Conservation (phyloP, 2,329 filamentous ascomycete genomes). For the Grosmannia huntii region DNA sequence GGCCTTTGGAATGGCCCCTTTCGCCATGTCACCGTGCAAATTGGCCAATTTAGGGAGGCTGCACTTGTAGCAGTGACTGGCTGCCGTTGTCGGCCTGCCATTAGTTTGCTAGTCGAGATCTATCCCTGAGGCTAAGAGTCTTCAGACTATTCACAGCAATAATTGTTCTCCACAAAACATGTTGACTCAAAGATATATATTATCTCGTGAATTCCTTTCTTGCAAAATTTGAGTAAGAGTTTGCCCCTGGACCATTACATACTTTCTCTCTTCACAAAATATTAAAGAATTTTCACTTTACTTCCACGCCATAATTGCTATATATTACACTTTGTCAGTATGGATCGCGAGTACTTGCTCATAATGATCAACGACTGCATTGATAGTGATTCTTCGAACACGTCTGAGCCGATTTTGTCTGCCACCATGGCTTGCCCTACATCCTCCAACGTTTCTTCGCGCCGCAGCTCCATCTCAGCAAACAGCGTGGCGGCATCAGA, state of each 20-base stretch:
- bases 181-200: background rate
- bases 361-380: background rate
- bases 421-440: background rate
- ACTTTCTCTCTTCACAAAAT: background rate
- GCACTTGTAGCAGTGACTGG: no score
- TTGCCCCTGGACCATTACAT: background rate
- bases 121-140: background rate
- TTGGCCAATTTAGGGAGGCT: background rate
- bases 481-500: background rate
- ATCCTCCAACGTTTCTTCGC: slow-evolving; percentile 8
- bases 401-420: background rate
- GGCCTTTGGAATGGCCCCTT: background rate
- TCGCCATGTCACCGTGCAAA: background rate
- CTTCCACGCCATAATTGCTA: background rate
- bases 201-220: background rate
- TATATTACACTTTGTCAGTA: background rate
- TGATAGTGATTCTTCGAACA: background rate
- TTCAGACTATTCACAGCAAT: background rate
- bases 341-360: background rate
- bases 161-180: background rate
- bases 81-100: background rate
- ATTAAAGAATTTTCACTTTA: background rate
- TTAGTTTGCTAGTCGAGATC: background rate
- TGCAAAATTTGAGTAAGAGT: background rate
- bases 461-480: slow-evolving; percentile 9